Evolutionary conservation across 495 filamentous ascomycete species (phyloP).

Genomic region (Aspergillus conjunctus): DNA sequence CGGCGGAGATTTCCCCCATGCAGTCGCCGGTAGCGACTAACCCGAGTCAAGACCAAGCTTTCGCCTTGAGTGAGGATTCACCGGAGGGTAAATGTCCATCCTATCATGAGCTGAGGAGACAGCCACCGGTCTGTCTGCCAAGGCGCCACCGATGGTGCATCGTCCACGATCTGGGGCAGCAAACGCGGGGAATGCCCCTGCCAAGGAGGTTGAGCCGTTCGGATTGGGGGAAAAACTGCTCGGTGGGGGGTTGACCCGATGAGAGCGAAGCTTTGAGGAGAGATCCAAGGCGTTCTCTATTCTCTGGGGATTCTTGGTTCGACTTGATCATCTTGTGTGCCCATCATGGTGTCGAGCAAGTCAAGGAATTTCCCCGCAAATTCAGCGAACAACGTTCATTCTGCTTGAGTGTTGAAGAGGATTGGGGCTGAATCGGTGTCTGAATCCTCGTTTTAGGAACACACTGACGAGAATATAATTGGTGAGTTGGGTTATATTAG

Average conservation of each 20-base stretch:
- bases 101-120: background rate
- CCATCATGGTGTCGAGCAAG: too few species aligned
- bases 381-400: too few species aligned
- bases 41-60: slow-evolving; percentile 14
- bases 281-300: too few species aligned
- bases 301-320: too few species aligned
- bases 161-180: slow-evolving; percentile 24
- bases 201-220: slow-evolving; percentile 13
- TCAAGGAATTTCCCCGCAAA: background rate
- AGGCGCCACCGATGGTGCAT: background rate
- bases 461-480: background rate
- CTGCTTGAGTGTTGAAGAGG: too few species aligned
- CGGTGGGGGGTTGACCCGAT: slow-evolving; percentile 26
- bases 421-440: too few species aligned
- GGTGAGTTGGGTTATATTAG: too few species aligned
- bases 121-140: slow-evolving; percentile 1
- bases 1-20: background rate
- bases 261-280: slow-evolving; percentile 2
- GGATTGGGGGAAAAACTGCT: slow-evolving; percentile 26
- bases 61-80: background rate
- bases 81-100: slow-evolving; percentile 5
- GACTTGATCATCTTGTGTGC: too few species aligned
- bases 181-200: slow-evolving; percentile 29
- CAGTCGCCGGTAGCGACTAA: slow-evolving; percentile 10
- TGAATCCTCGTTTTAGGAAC: too few species aligned